Evolutionary conservation across 2,329 filamentous ascomycete genomes (phyloP).

Genomic region (Cytospora chrysosperma): DNA sequence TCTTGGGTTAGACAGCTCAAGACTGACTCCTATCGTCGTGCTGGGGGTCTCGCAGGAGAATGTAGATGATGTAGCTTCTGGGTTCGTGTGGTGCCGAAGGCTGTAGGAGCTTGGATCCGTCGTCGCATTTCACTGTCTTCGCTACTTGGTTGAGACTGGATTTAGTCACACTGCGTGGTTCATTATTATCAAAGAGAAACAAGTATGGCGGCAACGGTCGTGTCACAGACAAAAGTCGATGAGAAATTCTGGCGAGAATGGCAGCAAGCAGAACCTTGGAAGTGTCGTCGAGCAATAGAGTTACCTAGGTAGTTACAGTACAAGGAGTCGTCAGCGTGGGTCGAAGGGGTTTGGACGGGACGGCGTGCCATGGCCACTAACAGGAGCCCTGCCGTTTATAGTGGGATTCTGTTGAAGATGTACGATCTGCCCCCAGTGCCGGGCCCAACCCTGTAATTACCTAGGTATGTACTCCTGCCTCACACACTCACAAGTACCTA

Average conservation of each 20-base stretch:
- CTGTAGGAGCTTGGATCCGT: neutral
- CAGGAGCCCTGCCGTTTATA: neutral
- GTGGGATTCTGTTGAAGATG: neutral
- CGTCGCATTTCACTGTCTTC: slow-evolving; percentile 14
- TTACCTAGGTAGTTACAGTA: no score
- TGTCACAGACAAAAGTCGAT: neutral
- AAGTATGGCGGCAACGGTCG: neutral
- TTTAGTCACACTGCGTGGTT: neutral
- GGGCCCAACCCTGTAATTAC: neutral
- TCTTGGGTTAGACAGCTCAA: neutral
- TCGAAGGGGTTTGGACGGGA: neutral
- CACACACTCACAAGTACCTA: no score
- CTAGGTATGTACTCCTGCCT: no score
- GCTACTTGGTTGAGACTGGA: neutral
- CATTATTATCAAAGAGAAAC: neutral
- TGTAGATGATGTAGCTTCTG: slow-evolving; percentile 2
- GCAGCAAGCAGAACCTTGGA: neutral
- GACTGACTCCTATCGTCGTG: slow-evolving; percentile 1
- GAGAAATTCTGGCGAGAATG: neutral
- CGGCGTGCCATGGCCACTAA: neutral
- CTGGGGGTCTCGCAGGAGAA: neutral
- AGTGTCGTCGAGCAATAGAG: neutral
- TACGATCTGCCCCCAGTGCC: neutral
- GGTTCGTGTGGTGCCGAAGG: slow-evolving; percentile 6
- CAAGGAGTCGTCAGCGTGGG: neutral